phyloP scores from a whole-genome alignment of 495 filamentous ascomycete species.

The Podospora pseudopauciseta region DNA sequence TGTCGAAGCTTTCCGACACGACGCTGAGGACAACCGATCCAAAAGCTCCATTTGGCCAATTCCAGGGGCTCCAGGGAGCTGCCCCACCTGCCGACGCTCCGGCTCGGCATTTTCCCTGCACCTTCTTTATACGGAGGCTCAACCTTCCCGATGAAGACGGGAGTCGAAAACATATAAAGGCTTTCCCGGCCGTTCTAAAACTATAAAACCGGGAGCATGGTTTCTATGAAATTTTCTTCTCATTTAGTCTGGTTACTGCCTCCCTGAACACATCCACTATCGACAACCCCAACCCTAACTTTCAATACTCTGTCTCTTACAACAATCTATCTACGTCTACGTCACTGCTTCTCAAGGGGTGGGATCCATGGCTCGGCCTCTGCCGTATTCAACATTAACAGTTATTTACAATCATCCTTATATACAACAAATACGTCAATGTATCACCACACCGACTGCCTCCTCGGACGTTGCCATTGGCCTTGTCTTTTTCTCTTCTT shows the following conservation, averaged over 20 bases:
- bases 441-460: constrained; percentile 25
- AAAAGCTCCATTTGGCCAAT: constrained; percentile 21
- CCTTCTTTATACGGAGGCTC: neutral
- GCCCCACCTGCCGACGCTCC: constrained; percentile 29
- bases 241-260: neutral
- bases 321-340: neutral
- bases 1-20: constrained; percentile 7
- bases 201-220: neutral
- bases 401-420: neutral
- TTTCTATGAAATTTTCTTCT: neutral
- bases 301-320: neutral
- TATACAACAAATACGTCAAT: neutral
- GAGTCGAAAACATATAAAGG: no score
- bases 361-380: neutral
- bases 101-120: constrained; percentile 20
- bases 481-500: constrained; percentile 21
- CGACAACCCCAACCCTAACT: neutral
- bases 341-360: neutral
- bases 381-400: neutral
- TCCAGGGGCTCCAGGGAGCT: constrained; percentile 16
- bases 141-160: neutral
- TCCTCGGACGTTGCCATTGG: constrained; percentile 18
- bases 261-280: neutral
- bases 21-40: constrained; percentile 26
- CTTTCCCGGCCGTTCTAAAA: no score